Evolutionary conservation across 2,329 filamentous ascomycete species (phyloP).

Genomic region (Trichophyton schoenleinii): DNA sequence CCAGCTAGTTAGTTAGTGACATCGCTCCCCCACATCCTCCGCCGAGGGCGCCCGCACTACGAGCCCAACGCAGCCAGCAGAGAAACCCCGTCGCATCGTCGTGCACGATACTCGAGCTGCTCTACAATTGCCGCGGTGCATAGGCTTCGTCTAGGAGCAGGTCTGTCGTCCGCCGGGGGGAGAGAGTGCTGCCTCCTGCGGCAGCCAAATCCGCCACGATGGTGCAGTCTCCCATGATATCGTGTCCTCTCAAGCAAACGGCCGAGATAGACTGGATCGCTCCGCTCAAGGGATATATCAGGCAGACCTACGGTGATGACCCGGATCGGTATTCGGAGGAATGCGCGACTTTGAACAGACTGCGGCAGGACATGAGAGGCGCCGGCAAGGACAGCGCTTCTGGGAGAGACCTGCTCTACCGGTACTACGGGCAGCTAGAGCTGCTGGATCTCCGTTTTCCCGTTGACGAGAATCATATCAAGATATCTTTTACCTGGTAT

Average conservation of each 20-base stretch:
- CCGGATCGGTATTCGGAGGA: slow-evolving; percentile 92
- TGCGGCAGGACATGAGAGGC: slow-evolving; percentile 96
- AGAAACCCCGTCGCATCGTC: background rate
- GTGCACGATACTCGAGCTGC: background rate
- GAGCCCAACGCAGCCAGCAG: background rate
- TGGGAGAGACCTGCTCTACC: slow-evolving; percentile 82
- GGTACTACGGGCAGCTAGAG: slow-evolving; percentile 96
- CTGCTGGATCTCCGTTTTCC: slow-evolving; percentile 88
- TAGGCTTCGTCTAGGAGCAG: background rate
- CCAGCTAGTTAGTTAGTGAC: background rate
- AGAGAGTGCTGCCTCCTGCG: background rate
- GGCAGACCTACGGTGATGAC: slow-evolving; percentile 88
- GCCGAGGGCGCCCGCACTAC: background rate
- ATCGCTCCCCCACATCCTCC: background rate
- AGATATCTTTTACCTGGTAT: slow-evolving; percentile 96
- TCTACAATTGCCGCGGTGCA: background rate
- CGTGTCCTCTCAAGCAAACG: slow-evolving; percentile 79
- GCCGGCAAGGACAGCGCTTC: slow-evolving; percentile 93
- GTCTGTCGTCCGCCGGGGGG: background rate
- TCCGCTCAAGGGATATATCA: slow-evolving; percentile 86
- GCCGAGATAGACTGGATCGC: slow-evolving; percentile 97
- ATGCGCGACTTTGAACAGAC: slow-evolving; percentile 81
- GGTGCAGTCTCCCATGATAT: slow-evolving; percentile 89
- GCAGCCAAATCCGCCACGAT: slow-evolving; percentile 37
- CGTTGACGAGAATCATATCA: slow-evolving; percentile 97